Evolutionary conservation across 2,329 filamentous ascomycete species (phyloP).

Genomic region (Talaromyces sp.): DNA sequence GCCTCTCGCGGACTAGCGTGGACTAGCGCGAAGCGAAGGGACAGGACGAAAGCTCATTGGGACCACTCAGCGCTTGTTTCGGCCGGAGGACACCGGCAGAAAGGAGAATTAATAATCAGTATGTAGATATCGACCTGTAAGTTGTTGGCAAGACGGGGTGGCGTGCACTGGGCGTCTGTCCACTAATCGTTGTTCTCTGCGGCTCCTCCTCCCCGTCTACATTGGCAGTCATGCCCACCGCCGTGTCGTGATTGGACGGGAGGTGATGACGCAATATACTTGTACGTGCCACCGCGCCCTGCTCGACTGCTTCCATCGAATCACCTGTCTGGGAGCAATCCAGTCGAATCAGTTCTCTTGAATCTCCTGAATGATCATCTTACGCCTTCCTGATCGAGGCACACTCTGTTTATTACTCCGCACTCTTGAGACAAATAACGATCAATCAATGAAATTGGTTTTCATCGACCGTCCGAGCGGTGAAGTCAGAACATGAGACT

Average conservation of each 20-base stretch:
- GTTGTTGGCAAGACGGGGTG: neutral
- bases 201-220: neutral
- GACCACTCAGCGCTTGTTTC: constrained; percentile 5
- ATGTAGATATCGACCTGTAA: neutral
- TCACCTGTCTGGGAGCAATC: neutral
- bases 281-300: neutral
- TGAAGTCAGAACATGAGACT: neutral
- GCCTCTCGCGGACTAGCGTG: neutral
- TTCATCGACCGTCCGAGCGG: neutral
- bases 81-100: neutral
- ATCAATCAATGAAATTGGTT: neutral
- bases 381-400: neutral
- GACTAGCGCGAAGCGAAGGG: neutral
- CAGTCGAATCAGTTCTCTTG: neutral
- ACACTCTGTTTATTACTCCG: neutral
- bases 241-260: neutral
- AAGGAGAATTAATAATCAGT: neutral
- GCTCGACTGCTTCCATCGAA: neutral
- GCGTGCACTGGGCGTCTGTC: neutral
- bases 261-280: constrained; percentile 7
- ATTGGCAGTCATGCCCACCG: neutral
- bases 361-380: neutral
- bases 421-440: neutral
- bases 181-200: neutral
- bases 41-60: neutral